A percentile compares a stretch with the other conserved stretches of the same genome.
Conservation (phyloP, 176 grass and related monocot genomes). For the Avena sativa region DNA sequence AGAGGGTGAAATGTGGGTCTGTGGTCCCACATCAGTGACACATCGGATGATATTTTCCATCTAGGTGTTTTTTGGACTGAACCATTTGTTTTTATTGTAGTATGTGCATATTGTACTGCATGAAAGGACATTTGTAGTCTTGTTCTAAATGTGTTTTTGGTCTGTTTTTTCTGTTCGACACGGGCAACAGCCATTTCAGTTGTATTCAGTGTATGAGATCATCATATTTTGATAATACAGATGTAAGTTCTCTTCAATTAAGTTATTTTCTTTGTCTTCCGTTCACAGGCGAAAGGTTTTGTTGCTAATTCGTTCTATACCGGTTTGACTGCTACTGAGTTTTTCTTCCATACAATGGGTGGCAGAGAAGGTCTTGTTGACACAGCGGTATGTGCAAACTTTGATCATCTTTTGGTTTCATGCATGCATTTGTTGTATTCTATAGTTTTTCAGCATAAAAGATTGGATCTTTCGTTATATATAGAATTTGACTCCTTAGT, state of each 20-base stretch:
- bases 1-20: not conserved
- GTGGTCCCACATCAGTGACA: slow-evolving; percentile 19
- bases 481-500: slow-evolving; percentile 2
- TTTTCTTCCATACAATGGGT: slow-evolving; percentile 99
- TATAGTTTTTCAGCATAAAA: slow-evolving; percentile 38
- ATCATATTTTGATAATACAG: not conserved
- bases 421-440: not conserved
- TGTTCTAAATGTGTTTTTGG: slow-evolving; percentile 21
- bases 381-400: slow-evolving; percentile 72
- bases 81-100: slow-evolving; percentile 20
- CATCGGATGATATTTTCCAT: not conserved
- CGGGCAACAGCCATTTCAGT: slow-evolving; percentile 29
- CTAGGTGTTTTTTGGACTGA: not conserved
- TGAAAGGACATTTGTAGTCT: slow-evolving; percentile 4
- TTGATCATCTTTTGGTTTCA: slow-evolving; percentile 32
- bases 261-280: slow-evolving; percentile 38
- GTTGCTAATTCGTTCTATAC: slow-evolving; percentile 98
- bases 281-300: slow-evolving; percentile 91
- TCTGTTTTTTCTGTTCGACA: slow-evolving; percentile 2
- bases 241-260: slow-evolving; percentile 33
- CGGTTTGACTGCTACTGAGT: slow-evolving; percentile 93
- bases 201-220: slow-evolving; percentile 30
- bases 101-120: not conserved
- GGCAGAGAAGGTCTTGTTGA: slow-evolving; percentile 99
- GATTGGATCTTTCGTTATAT: not conserved